Conservation (phyloP, 2,329 filamentous ascomycete genomes). For the Talaromyces atroroseus region DNA sequence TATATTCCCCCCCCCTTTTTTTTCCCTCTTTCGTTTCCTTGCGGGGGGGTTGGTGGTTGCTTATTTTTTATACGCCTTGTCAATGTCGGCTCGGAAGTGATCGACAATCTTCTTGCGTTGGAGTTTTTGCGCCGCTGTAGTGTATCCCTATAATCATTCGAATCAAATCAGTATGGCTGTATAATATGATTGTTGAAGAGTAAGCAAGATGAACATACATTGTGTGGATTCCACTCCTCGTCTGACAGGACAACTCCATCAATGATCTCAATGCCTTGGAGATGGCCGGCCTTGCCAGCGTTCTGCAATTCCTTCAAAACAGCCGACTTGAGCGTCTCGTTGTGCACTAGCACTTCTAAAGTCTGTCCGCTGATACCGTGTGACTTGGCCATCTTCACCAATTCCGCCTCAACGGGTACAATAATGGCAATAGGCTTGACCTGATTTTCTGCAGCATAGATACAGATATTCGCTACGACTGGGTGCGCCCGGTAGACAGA, state of each 20-base stretch:
- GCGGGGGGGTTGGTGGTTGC: not conserved
- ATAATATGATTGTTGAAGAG: not conserved
- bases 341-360: slow-evolving; percentile 61
- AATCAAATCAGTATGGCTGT: slow-evolving; percentile 23
- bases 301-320: slow-evolving; percentile 38
- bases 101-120: slow-evolving; percentile 63
- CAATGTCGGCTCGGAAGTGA: slow-evolving; percentile 58
- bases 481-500: slow-evolving; percentile 76
- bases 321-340: slow-evolving; percentile 37
- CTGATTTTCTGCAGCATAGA: slow-evolving; percentile 71
- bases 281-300: slow-evolving; percentile 30
- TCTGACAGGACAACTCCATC: slow-evolving; percentile 41
- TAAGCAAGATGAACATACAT: slow-evolving; percentile 24
- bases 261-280: slow-evolving; percentile 39
- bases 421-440: slow-evolving; percentile 79
- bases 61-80: slow-evolving; percentile 50
- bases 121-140: slow-evolving; percentile 67
- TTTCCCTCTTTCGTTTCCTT: too few relatives aligned
- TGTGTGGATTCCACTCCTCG: slow-evolving; percentile 42
- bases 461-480: slow-evolving; percentile 80
- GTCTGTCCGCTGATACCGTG: slow-evolving; percentile 59
- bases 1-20: too few relatives aligned
- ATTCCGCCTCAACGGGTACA: slow-evolving; percentile 52
- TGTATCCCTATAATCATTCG: slow-evolving; percentile 50
- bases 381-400: slow-evolving; percentile 52